Evolutionary conservation across 2,329 filamentous ascomycete species (phyloP), one percentile per base, ranked within the genome.

Genomic region (Calycina marina): DNA sequence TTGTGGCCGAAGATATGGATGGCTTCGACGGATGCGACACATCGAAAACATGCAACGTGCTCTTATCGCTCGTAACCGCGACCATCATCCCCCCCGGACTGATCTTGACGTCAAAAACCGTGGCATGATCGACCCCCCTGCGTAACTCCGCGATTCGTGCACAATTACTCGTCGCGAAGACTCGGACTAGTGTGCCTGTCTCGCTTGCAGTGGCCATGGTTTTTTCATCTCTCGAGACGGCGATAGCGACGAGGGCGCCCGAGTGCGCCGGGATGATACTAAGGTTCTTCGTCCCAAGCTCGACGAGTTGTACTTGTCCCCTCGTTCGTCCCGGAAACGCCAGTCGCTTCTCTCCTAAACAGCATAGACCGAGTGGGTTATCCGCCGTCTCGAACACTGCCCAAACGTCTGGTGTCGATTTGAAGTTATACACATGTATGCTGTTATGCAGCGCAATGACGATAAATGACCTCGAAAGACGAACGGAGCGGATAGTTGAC

Each of bases 51-150:
- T 98, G 90, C 8, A 98, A 65, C 1, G 86, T 98, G 4, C 83
- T 86, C 58, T 96, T 98, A 62, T 98, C 90, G 1, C 86, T 94
- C 1, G 88, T 96, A 40, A 85, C 88, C 15, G 90, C 90, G 8
- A 96, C 67, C 50, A 85, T 69, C 26, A 67, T 71, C 31, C 79
- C 81, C 1, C 76, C 76, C 1, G 86, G 86, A 13, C 82, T 92
- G 54, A 98, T 90, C 8, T 79, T 77, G 8, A 98, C 64, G 2
- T 82, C 88, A 57, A 82, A 93, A 43, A 96, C 80, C 33, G 75
- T 74, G 11, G 90, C 86, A 20, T 75, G 78, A 49, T 98, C 90
- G 29, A 93, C 77, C 25, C 90, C 90, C 18, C 90, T 75, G 26
- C 90, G 76, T 30, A 94, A 67, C 56, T 98, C 90, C 24, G 73